phyloP scores from a whole-genome alignment of 495 filamentous ascomycete genomes.

The Haplographium delicatum region DNA sequence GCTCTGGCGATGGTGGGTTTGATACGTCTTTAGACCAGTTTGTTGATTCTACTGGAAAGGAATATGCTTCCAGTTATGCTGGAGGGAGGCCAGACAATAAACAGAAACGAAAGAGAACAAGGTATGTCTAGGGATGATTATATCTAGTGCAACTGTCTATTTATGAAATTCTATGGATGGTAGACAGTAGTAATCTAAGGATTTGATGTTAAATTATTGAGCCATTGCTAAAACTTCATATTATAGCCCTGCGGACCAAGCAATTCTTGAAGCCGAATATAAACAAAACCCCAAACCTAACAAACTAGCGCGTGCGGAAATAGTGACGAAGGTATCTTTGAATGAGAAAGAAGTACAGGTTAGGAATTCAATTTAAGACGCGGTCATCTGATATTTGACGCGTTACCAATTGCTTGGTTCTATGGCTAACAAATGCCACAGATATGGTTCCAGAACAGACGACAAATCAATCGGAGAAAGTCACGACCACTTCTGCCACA shows the following conservation, averaged over 20 bases:
- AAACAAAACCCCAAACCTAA: conserved; percentile 84
- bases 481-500: conserved; percentile 80
- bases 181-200: conserved; percentile 3
- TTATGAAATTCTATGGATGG: too few species aligned
- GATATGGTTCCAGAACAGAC: conserved; percentile 99
- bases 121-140: conserved; percentile 30
- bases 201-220: too few species aligned
- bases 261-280: conserved; percentile 85
- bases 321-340: conserved; percentile 78
- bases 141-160: not conserved
- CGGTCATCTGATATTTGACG: conserved; percentile 5
- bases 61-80: conserved; percentile 12
- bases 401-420: not conserved
- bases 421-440: conserved; percentile 31
- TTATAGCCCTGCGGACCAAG: conserved; percentile 78
- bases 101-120: conserved; percentile 48
- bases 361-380: conserved; percentile 30
- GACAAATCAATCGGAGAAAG: conserved; percentile 89
- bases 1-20: conserved; percentile 9
- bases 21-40: conserved; percentile 9
- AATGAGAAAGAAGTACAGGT: conserved; percentile 99
- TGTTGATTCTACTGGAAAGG: not conserved
- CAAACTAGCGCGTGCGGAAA: conserved; percentile 76
- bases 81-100: conserved; percentile 16
- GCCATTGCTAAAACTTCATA: conserved; percentile 12